A percentile compares a stretch with the other conserved stretches of the same genome.
Evolutionary conservation across 2,329 filamentous ascomycete species (phyloP).

Genomic region (Pseudonectria buxi): DNA sequence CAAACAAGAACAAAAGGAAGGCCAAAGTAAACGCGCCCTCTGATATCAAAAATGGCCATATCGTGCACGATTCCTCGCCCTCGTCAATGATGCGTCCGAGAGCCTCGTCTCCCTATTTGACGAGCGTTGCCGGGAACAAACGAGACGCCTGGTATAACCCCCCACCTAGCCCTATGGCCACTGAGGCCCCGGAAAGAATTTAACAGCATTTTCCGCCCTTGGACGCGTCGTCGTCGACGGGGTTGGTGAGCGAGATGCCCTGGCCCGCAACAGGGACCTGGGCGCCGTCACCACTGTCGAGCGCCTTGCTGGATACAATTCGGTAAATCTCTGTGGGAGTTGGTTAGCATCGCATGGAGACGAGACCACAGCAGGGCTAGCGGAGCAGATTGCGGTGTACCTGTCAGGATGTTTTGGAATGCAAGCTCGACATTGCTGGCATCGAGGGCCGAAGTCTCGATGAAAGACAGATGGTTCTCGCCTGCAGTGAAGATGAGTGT

Average conservation of each 20-base stretch:
- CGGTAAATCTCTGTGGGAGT: constrained; percentile 81
- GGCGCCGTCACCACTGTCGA: constrained; percentile 79
- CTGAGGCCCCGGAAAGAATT: constrained; percentile 24
- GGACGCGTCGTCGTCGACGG: constrained; percentile 65
- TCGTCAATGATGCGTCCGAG: constrained; percentile 24
- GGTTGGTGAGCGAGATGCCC: constrained; percentile 82
- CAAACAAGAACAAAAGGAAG: constrained; percentile 34
- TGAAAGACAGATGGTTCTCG: constrained; percentile 97
- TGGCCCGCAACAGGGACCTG: constrained; percentile 72
- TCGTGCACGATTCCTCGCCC: constrained; percentile 25
- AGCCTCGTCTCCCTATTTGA: constrained; percentile 27
- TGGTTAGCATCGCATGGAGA: constrained; percentile 9
- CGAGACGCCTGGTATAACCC: constrained; percentile 29
- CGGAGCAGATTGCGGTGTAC: constrained; percentile 43
- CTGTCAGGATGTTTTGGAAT: constrained; percentile 98
- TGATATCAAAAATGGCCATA: constrained; percentile 33
- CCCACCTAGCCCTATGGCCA: constrained; percentile 21
- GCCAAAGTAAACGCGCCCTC: constrained; percentile 34
- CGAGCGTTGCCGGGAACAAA: constrained; percentile 28
- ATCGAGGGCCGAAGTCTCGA: constrained; percentile 97
- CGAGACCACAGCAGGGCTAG: background rate
- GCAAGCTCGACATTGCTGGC: constrained; percentile 98
- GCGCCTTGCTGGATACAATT: constrained; percentile 95
- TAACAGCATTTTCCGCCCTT: constrained; percentile 82
- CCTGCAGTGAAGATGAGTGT: constrained; percentile 42